Conservation (phyloP, 2,329 filamentous ascomycete genomes). For the Xylariaceae sp. region DNA sequence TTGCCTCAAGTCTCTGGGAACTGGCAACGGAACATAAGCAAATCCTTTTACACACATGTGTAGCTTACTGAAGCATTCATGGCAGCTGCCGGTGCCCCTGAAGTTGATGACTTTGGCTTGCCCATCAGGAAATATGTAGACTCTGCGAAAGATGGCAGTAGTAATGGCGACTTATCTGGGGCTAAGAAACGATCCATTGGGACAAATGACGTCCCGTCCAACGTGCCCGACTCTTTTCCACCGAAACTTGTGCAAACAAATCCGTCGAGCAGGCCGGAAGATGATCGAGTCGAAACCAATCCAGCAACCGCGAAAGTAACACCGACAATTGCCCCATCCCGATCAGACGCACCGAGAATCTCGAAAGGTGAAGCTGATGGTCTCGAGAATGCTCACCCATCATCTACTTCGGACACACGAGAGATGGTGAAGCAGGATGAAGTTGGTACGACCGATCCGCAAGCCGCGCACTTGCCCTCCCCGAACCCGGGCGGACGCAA, state of each 20-base stretch:
- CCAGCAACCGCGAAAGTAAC: too few species aligned
- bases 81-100: slow-evolving; percentile 32
- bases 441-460: not conserved
- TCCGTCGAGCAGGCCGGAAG: not conserved
- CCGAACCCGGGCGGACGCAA: slow-evolving; percentile 15
- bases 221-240: not conserved
- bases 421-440: slow-evolving; percentile 17
- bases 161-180: slow-evolving; percentile 7
- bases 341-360: slow-evolving; percentile 20
- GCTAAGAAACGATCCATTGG: slow-evolving; percentile 2
- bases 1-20: slow-evolving; percentile 20
- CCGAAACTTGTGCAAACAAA: not conserved
- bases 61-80: slow-evolving; percentile 25
- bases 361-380: slow-evolving; percentile 36
- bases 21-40: not conserved
- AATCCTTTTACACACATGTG: slow-evolving; percentile 26
- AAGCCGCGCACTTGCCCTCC: slow-evolving; percentile 8
- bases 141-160: slow-evolving; percentile 19
- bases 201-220: not conserved
- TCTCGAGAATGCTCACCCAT: slow-evolving; percentile 32
- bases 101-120: slow-evolving; percentile 67
- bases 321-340: slow-evolving; percentile 13
- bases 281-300: too few species aligned
- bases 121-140: slow-evolving; percentile 50
- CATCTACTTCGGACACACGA: slow-evolving; percentile 24